These are phyloP conservation scores for Daldinia concentrica DNA, from an alignment of 495 filamentous ascomycete species.

Conservation along the genomic window DNA sequence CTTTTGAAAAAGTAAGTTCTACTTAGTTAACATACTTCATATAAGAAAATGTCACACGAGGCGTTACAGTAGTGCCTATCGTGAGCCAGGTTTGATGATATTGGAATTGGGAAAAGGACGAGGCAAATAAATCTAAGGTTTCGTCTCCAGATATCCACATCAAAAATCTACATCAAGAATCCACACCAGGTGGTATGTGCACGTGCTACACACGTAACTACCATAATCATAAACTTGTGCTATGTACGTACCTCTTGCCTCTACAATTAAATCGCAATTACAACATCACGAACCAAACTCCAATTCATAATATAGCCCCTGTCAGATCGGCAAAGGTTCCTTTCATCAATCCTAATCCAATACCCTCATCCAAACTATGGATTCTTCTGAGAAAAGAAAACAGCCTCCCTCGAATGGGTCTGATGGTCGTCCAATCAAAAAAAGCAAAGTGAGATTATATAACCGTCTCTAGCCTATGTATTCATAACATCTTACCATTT, in stretches of 20 bases:
- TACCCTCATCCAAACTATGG: slow-evolving; percentile 22
- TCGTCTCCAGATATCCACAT: too few relatives aligned
- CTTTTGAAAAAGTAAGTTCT: too few relatives aligned
- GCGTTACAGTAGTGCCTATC: too few relatives aligned
- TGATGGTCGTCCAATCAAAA: slow-evolving; percentile 37
- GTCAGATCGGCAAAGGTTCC: not conserved
- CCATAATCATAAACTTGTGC: not conserved
- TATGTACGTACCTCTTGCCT: not conserved
- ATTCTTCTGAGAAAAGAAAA: slow-evolving; percentile 40
- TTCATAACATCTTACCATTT: not conserved
- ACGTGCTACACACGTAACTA: not conserved
- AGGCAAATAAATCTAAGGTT: too few relatives aligned
- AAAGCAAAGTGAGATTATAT: slow-evolving; percentile 44
- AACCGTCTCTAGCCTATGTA: not conserved
- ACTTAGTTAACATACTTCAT: too few relatives aligned
- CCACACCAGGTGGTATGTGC: not conserved
- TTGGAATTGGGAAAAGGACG: too few relatives aligned
- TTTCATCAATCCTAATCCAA: not conserved
- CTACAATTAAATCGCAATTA: not conserved
- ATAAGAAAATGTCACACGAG: too few relatives aligned
- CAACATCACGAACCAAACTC: not conserved
- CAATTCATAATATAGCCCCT: not conserved
- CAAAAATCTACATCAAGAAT: too few relatives aligned
- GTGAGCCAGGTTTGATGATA: too few relatives aligned
- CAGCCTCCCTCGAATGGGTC: slow-evolving; percentile 19